Conservation (phyloP, 108 stramenopile genomes). For the Schizochytrium sp. region DNA sequence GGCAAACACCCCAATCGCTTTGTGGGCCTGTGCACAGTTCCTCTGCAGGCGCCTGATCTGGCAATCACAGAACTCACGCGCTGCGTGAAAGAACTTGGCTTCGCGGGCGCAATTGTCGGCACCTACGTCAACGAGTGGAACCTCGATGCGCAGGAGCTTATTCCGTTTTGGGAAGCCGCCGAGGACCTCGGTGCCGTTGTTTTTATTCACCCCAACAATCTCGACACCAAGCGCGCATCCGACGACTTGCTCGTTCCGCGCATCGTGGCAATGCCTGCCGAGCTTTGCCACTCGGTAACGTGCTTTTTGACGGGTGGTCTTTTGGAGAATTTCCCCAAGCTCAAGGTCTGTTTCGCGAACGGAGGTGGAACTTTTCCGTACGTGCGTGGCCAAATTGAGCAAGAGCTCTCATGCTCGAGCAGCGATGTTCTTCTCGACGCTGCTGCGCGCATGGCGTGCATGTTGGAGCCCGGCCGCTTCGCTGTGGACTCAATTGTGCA, state of each 20-base stretch:
- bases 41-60: slow-evolving; percentile 24
- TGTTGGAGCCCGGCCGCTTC: background rate
- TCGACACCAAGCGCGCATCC: background rate
- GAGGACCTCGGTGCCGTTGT: background rate
- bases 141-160: slow-evolving; percentile 12
- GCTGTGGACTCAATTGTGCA: slow-evolving; percentile 6
- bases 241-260: slow-evolving; percentile 7
- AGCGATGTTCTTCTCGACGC: background rate
- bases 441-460: background rate
- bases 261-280: slow-evolving; percentile 24
- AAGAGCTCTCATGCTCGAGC: background rate
- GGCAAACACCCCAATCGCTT: slow-evolving; percentile 1
- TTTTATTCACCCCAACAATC: slow-evolving; percentile 23
- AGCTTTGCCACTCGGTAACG: background rate
- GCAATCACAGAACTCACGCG: slow-evolving; percentile 21
- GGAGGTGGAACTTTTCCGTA: slow-evolving; percentile 6
- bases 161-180: background rate
- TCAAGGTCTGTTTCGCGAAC: slow-evolving; percentile 24
- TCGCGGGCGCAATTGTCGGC: slow-evolving; percentile 16
- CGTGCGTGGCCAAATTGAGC: slow-evolving; percentile 9
- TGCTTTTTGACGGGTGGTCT: slow-evolving; percentile 25
- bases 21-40: slow-evolving; percentile 22
- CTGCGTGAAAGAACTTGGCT: slow-evolving; percentile 11
- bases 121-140: slow-evolving; percentile 21
- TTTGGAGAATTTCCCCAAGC: slow-evolving; percentile 7